phyloP scores from a whole-genome alignment of 1,284 basidiomycete species.

The Pseudozyma thailandica region DNA sequence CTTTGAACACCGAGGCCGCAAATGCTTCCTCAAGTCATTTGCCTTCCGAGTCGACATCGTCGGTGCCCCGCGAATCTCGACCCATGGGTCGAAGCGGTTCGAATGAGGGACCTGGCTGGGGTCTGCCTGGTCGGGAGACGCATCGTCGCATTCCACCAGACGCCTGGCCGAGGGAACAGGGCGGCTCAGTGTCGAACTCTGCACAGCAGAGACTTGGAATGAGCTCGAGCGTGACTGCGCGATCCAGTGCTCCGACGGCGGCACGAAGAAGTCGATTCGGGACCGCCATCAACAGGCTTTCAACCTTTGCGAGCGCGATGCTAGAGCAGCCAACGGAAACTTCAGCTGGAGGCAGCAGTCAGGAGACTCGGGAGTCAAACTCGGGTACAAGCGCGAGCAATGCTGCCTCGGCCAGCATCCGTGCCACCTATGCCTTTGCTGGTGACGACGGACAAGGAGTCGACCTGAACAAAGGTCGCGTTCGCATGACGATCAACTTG shows the following conservation, averaged over 20 bases:
- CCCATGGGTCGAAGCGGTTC: background rate
- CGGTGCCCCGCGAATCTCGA: background rate
- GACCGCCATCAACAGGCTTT: constrained; percentile 58
- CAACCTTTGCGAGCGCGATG: constrained; percentile 61
- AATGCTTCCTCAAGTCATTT: background rate
- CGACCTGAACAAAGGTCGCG: constrained; percentile 57
- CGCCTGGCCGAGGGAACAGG: background rate
- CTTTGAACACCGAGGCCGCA: background rate
- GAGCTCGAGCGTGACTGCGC: constrained; percentile 15
- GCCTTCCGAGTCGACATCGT: background rate
- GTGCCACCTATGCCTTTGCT: constrained; percentile 63
- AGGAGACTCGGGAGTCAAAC: constrained; percentile 4
- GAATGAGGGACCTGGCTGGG: background rate
- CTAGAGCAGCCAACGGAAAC: constrained; percentile 42
- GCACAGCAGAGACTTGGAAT: constrained; percentile 10
- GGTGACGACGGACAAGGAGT: constrained; percentile 64
- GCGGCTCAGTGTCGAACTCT: background rate
- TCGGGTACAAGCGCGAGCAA: background rate
- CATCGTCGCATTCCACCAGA: constrained; percentile 1
- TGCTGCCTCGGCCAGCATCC: constrained; percentile 25
- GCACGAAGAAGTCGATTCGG: constrained; percentile 41
- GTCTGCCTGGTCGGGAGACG: background rate
- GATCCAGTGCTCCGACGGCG: constrained; percentile 5
- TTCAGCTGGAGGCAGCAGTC: background rate
- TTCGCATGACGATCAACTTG: constrained; percentile 66